Conservation (phyloP, 805 yeast genomes). For the Cyberlindnera misumaiensis region DNA sequence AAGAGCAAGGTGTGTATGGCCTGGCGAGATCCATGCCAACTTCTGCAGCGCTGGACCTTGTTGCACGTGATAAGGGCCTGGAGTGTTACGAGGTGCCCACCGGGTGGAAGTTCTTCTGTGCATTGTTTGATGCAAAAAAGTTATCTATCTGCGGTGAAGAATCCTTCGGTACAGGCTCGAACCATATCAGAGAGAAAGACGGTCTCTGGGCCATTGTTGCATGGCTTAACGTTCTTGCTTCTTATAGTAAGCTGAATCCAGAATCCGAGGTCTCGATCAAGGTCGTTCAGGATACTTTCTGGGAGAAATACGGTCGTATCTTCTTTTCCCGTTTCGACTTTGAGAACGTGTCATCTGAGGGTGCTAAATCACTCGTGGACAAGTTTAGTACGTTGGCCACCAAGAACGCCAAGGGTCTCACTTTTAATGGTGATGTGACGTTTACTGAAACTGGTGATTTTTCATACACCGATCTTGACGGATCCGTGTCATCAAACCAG, state of each 20-base stretch:
- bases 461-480: constrained; percentile 90
- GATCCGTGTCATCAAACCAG: constrained; percentile 80
- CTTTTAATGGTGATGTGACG: constrained; percentile 38
- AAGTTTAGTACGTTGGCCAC: constrained; percentile 35
- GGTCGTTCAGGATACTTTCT: constrained; percentile 76
- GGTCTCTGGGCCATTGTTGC: constrained; percentile 98
- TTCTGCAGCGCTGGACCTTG: constrained; percentile 86
- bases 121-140: constrained; percentile 86
- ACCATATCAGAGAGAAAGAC: constrained; percentile 95
- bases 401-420: constrained; percentile 40
- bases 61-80: constrained; percentile 71
- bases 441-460: constrained; percentile 82
- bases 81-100: constrained; percentile 93
- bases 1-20: constrained; percentile 79
- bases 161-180: constrained; percentile 95
- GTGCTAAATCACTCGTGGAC: constrained; percentile 63
- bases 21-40: constrained; percentile 98
- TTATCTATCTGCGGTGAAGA: constrained; percentile 97
- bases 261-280: constrained; percentile 56
- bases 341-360: constrained; percentile 72
- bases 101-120: constrained; percentile 98
- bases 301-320: constrained; percentile 93
- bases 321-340: constrained; percentile 94
- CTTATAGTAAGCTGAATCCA: constrained; percentile 59
- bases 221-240: constrained; percentile 93